Base-by-base conservation (phyloP, 2,329 filamentous ascomycete species). In the Fusarium tuaranense region DNA sequence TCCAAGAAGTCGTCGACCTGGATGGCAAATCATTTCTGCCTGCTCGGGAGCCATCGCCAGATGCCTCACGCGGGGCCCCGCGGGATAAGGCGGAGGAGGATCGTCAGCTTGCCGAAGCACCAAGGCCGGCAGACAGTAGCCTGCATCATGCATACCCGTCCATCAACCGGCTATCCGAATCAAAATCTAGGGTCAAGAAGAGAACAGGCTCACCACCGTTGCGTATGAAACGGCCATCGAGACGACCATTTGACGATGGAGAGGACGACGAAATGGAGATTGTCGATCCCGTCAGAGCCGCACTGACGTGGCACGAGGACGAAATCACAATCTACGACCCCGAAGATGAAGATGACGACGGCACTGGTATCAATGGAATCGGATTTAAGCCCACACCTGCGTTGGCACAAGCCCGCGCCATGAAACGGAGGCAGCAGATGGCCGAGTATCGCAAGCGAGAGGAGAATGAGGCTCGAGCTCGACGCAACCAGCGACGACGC, bases 321-420 rank as follows among this genome's bases (percentile, higher is more conserved):
- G 91, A 92, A 78, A 92, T 93, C 70, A 92, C 91, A 2, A 86
- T 92, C 32, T 91, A 92, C 80, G 88, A 92, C 74, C 89, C 90
- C 1, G 85, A 90, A 46, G 91, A 92, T 78, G 86, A 88, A 71
- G 91, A 93, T 72, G 91, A 93, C 76, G 91, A 93, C 77, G 91
- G 91, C 61, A 89, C 88, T 5, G 91, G 91, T 25, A 90, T 93
- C 77, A 92, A 93, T 79, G 91, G 91, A 7, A 90, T 93, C 69
- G 91, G 91, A 1, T 93, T 92, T 82, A 90, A 87, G 76, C 91
- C 91, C 3, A 92, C 90, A 0, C 86, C 90, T 7, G 90, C 89
- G 22, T 84, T 92, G 53, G 90, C 90, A 8, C 87, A 90, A 67
- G 87, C 88, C 6, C 86, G 91, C 20, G 84, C 87, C 2, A 85